These are phyloP conservation scores for Teratosphaeria gauchensis DNA, from an alignment of 2,329 filamentous ascomycete species.

Conservation along the genomic window DNA sequence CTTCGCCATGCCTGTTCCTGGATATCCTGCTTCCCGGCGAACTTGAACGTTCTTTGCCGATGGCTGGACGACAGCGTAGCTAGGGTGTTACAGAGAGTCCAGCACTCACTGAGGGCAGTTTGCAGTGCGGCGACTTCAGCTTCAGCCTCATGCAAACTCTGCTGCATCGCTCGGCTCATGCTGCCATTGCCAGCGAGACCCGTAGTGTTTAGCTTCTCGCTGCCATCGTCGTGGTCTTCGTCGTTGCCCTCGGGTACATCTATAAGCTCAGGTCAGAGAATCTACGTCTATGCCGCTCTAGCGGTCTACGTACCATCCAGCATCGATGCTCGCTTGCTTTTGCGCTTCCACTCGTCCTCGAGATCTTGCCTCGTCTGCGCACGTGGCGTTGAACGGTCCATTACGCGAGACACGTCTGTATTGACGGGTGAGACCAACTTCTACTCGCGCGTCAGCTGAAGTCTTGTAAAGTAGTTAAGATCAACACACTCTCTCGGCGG, in stretches of 20 bases:
- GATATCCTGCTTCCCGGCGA: constrained; percentile 61
- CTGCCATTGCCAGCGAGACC: constrained; percentile 27
- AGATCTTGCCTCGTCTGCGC: constrained; percentile 76
- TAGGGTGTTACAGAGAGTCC: constrained; percentile 87
- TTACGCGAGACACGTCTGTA: constrained; percentile 56
- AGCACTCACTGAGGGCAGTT: constrained; percentile 75
- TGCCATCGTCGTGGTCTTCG: constrained; percentile 12
- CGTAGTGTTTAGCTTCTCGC: constrained; percentile 21
- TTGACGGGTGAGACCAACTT: constrained; percentile 55
- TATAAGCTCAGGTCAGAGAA: constrained; percentile 17
- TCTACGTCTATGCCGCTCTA: not conserved
- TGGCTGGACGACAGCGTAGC: constrained; percentile 78
- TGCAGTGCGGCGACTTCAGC: constrained; percentile 59
- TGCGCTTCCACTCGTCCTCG: constrained; percentile 45
- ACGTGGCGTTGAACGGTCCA: constrained; percentile 65
- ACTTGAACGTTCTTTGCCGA: constrained; percentile 67
- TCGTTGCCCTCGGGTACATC: constrained; percentile 36
- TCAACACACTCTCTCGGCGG: constrained; percentile 22
- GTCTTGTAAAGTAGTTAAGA: no score
- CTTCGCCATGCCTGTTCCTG: constrained; percentile 88
- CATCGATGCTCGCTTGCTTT: constrained; percentile 58
- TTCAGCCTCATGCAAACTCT: constrained; percentile 38
- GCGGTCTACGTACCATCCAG: constrained; percentile 56
- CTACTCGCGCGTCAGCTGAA: not conserved
- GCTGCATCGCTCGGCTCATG: constrained; percentile 45